phyloP scores from a whole-genome alignment of 306 rosid genomes.

The Dryas octopetala region DNA sequence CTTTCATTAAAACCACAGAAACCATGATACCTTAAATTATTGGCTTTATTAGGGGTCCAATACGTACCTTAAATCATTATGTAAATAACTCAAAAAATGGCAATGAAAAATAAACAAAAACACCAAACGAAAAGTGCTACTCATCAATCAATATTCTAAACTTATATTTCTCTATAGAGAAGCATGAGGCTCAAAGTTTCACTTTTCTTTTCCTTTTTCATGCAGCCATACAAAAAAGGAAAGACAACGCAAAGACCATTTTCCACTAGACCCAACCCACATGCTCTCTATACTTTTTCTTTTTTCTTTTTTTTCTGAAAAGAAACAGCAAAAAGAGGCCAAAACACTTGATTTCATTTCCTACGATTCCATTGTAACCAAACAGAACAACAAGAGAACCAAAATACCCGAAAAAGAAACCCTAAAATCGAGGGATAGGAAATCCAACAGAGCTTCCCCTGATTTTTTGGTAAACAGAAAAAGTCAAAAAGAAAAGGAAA shows the following conservation, averaged over 20 bases:
- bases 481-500: not conserved
- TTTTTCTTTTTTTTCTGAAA: too few relatives aligned
- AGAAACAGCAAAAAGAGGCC: too few relatives aligned
- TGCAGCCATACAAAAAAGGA: not conserved
- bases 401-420: not conserved
- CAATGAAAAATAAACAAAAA: not conserved
- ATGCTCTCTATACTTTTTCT: too few relatives aligned
- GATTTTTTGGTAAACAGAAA: not conserved
- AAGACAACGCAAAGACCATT: too few relatives aligned
- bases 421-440: not conserved
- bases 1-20: not conserved
- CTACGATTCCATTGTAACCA: not conserved
- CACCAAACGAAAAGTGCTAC: not conserved
- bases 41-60: not conserved
- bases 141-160: not conserved
- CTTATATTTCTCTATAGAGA: not conserved
- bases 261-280: too few relatives aligned
- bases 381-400: not conserved
- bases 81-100: not conserved
- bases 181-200: not conserved
- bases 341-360: not conserved
- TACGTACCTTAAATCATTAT: not conserved
- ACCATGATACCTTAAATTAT: too few relatives aligned
- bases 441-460: not conserved
- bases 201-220: not conserved